phyloP scores from a whole-genome alignment of 78 protist genomes.

The Monosiga brevicollis region DNA sequence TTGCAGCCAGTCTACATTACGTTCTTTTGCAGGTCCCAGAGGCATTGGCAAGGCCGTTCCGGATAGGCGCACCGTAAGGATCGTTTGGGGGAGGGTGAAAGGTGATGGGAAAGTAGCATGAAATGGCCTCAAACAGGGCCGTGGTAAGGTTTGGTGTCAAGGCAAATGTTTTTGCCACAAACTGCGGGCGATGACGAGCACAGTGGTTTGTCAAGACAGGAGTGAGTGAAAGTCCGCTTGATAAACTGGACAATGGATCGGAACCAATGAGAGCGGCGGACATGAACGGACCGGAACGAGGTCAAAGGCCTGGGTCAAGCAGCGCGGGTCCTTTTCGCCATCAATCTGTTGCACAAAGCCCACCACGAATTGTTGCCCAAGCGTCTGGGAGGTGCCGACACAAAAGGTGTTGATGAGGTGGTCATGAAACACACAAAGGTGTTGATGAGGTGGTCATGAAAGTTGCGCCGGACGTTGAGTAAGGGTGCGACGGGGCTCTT shows the following conservation, averaged over 20 bases:
- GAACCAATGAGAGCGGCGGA: neutral
- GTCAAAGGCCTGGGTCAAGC: constrained; percentile 50
- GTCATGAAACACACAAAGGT: too few relatives aligned
- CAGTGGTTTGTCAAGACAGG: too few relatives aligned
- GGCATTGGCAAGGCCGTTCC: neutral
- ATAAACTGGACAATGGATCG: too few relatives aligned
- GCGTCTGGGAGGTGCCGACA: too few relatives aligned
- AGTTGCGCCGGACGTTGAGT: too few relatives aligned
- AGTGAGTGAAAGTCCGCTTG: too few relatives aligned
- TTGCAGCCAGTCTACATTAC: neutral
- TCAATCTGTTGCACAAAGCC: constrained; percentile 69
- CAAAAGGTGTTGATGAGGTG: too few relatives aligned
- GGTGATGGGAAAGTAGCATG: constrained; percentile 78
- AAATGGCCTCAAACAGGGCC: constrained; percentile 59
- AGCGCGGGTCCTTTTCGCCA: constrained; percentile 92
- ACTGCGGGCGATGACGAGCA: too few relatives aligned
- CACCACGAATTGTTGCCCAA: constrained; percentile 52
- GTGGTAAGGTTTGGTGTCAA: too few relatives aligned
- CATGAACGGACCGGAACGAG: constrained; percentile 14
- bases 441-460: too few relatives aligned
- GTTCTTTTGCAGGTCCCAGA: neutral
- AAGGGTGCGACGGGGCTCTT: too few relatives aligned
- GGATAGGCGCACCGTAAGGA: constrained; percentile 12
- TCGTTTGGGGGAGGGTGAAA: constrained; percentile 80
- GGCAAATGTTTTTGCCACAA: too few relatives aligned